Conservation (phyloP, 164 flowering plant species). For the Vitis rotundifolia region DNA sequence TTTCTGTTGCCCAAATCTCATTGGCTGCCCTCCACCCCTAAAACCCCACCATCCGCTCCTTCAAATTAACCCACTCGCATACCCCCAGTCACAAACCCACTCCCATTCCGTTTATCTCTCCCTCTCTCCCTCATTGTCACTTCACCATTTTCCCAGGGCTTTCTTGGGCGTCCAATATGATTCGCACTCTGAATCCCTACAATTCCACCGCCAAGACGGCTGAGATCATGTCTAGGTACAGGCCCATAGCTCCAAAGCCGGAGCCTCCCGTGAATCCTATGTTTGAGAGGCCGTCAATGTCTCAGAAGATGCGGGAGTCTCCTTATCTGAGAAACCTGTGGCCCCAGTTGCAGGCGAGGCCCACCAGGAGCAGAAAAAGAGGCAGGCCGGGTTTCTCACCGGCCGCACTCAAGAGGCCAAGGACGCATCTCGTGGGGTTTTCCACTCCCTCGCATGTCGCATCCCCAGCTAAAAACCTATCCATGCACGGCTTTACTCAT, state of each 20-base stretch:
- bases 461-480: conserved; percentile 24
- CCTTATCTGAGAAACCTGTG: conserved; percentile 50
- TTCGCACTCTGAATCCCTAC: conserved; percentile 48
- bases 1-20: conserved; percentile 41
- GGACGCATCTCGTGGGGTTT: conserved; percentile 18
- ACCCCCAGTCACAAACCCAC: neutral
- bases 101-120: neutral
- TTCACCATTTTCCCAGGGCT: neutral
- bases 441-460: conserved; percentile 24
- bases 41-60: neutral
- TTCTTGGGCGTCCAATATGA: conserved; percentile 31
- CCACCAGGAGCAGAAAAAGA: conserved; percentile 65
- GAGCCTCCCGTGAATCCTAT: conserved; percentile 19
- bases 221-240: conserved; percentile 86
- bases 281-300: conserved; percentile 18
- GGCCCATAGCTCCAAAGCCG: conserved; percentile 96
- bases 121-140: neutral
- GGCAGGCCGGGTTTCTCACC: conserved; percentile 42
- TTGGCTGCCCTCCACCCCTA: conserved; percentile 23
- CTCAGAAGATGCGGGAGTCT: conserved; percentile 40
- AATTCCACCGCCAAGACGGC: conserved; percentile 59
- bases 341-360: conserved; percentile 56
- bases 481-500: conserved; percentile 36
- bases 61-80: neutral
- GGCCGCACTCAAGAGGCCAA: conserved; percentile 35